Conservation (phyloP, 2,329 filamentous ascomycete genomes). For the Fusarium sp. region DNA sequence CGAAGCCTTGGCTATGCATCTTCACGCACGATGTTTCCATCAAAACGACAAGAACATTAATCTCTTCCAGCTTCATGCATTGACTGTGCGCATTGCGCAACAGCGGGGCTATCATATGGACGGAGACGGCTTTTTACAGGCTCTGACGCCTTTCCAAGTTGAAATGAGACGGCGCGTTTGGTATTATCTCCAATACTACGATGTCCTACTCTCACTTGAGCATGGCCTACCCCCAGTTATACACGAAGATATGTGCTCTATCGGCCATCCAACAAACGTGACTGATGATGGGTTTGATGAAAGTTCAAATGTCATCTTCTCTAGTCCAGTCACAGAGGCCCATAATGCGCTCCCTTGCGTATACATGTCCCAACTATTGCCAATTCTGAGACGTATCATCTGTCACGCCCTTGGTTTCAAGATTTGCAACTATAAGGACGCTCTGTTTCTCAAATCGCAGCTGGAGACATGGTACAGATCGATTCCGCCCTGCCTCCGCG, state of each 20-base stretch:
- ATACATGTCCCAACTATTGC: conserved; percentile 12
- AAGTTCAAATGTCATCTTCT: not conserved
- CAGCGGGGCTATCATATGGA: conserved; percentile 1
- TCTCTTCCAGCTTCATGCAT: not conserved
- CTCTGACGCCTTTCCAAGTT: conserved; percentile 2
- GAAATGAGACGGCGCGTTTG: conserved; percentile 24
- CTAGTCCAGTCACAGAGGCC: not conserved
- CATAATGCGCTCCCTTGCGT: not conserved
- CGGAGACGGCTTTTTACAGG: not conserved
- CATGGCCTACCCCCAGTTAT: conserved; percentile 5
- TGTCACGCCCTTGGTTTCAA: conserved; percentile 10
- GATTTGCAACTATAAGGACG: not conserved
- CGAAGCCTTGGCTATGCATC: conserved; percentile 16
- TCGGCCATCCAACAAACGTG: not conserved
- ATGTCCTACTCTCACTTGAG: conserved; percentile 14
- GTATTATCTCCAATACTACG: conserved; percentile 23
- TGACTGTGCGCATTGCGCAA: conserved; percentile 17
- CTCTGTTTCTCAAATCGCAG: not conserved
- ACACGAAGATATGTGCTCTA: not conserved
- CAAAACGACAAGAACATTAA: not conserved
- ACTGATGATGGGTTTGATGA: conserved; percentile 25
- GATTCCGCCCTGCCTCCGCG: conserved; percentile 2
- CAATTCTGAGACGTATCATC: conserved; percentile 1
- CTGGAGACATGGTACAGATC: conserved; percentile 18
- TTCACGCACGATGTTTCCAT: not conserved